These are phyloP conservation scores for Coemansia erecta DNA, from an alignment of 192 early-diverging fungal genomes.

Conservation along the genomic window DNA sequence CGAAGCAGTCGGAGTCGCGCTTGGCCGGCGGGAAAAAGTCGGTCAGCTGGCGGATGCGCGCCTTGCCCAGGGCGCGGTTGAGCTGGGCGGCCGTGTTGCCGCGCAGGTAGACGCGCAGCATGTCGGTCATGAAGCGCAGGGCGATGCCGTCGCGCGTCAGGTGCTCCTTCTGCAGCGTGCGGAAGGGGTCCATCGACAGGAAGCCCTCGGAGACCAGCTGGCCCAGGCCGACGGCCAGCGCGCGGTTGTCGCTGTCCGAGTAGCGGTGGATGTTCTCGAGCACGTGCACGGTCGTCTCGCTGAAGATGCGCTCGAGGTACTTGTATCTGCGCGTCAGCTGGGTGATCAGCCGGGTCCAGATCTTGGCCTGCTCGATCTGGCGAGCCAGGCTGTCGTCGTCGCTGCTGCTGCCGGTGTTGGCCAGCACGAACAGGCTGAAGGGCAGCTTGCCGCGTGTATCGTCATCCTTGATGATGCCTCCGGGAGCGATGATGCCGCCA, in stretches of 20 bases:
- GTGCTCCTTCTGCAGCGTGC: constrained; percentile 85
- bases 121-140: constrained; percentile 77
- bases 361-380: constrained; percentile 64
- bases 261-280: constrained; percentile 92
- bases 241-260: constrained; percentile 70
- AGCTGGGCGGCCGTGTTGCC: constrained; percentile 79
- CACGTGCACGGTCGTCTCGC: constrained; percentile 81
- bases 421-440: constrained; percentile 62
- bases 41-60: constrained; percentile 67
- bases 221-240: constrained; percentile 76
- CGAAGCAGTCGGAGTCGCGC: constrained; percentile 82
- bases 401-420: constrained; percentile 38
- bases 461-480: constrained; percentile 55
- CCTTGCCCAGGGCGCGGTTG: constrained; percentile 63
- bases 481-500: constrained; percentile 77
- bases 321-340: constrained; percentile 92
- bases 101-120: constrained; percentile 76
- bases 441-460: constrained; percentile 77
- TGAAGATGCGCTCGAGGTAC: constrained; percentile 84
- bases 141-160: constrained; percentile 89
- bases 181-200: constrained; percentile 69
- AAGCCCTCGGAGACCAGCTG: constrained; percentile 68
- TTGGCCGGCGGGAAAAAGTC: constrained; percentile 94
- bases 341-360: constrained; percentile 81
- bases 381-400: too few relatives aligned